phyloP scores from a whole-genome alignment of 2,329 filamentous ascomycete species.

The Podosphaera fusca region DNA sequence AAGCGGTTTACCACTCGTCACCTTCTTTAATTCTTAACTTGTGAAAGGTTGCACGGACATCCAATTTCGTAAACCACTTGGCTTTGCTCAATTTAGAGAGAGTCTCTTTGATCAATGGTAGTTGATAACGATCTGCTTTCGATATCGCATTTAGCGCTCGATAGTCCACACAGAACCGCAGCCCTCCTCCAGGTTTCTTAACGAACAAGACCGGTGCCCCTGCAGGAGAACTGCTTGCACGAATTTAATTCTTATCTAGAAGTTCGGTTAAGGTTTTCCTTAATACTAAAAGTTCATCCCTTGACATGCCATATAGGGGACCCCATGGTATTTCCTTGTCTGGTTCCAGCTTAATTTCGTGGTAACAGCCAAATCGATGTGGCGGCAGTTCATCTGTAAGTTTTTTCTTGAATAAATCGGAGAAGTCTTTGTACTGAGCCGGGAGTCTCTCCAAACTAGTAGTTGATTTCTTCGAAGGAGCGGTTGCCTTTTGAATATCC shows the following conservation, averaged over 20 bases:
- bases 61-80: neutral
- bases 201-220: neutral
- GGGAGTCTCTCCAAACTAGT: neutral
- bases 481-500: neutral
- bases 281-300: no score
- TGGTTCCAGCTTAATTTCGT: no score
- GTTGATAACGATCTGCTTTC: neutral
- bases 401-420: no score
- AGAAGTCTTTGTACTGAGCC: neutral
- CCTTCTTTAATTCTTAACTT: neutral
- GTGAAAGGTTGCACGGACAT: neutral
- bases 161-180: no score
- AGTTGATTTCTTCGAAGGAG: neutral
- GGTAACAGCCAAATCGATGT: no score
- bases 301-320: no score
- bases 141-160: neutral
- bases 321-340: no score
- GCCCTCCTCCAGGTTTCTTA: neutral
- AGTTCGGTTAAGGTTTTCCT: neutral
- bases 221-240: neutral
- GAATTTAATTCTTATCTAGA: neutral
- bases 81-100: neutral
- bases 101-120: neutral
- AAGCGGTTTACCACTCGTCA: neutral
- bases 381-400: no score